These are phyloP conservation scores for Xylaria sp. DNA, from an alignment of 2,329 filamentous ascomycete genomes.

Conservation along the genomic window DNA sequence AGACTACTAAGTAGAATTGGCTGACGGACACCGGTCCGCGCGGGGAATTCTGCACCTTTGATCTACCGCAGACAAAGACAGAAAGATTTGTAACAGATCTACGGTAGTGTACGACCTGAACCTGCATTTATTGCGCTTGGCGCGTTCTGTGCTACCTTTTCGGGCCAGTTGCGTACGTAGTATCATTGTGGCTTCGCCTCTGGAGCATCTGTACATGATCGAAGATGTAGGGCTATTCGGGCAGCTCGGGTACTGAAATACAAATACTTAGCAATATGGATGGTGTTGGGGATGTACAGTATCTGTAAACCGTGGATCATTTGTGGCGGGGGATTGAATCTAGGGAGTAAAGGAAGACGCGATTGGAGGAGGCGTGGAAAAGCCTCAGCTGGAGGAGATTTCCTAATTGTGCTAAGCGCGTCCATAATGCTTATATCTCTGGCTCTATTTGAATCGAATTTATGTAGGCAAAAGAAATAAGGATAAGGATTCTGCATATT, in stretches of 20 bases:
- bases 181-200: background rate
- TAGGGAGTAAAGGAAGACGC: background rate
- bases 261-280: background rate
- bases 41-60: background rate
- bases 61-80: background rate
- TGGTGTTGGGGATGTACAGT: background rate
- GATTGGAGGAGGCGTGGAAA: background rate
- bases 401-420: constrained; percentile 19
- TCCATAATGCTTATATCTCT: background rate
- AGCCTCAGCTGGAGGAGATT: constrained; percentile 15
- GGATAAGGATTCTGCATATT: background rate
- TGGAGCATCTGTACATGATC: background rate
- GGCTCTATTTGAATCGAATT: background rate
- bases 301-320: background rate
- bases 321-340: background rate
- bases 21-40: background rate
- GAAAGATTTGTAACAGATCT: constrained; percentile 1
- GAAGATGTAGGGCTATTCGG: background rate
- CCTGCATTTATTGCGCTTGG: constrained; percentile 22
- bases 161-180: background rate
- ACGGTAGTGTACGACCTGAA: background rate
- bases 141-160: constrained; percentile 23
- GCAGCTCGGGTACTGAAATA: background rate
- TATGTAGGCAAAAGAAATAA: background rate
- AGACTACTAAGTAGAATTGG: background rate